These are phyloP conservation scores for Dothiorella sarmentorum DNA, from an alignment of 2,329 filamentous ascomycete species.

Conservation along the genomic window DNA sequence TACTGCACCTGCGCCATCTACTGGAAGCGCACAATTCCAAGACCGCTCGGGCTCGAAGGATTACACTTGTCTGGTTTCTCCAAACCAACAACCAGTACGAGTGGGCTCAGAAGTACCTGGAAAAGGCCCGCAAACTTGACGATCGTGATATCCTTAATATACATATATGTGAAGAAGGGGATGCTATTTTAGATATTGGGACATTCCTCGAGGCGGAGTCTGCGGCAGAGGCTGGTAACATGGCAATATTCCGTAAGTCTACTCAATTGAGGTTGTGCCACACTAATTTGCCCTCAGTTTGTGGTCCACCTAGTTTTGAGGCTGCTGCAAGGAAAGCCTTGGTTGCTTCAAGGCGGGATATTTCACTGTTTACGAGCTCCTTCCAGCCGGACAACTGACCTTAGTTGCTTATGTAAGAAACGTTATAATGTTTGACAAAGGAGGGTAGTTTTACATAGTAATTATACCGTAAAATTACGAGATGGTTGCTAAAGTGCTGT, in stretches of 20 bases:
- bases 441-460: no score
- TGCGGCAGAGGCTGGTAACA: not conserved
- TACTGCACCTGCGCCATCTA: constrained; percentile 18
- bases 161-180: not conserved
- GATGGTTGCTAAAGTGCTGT: no score
- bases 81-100: constrained; percentile 15
- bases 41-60: constrained; percentile 19
- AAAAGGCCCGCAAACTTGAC: not conserved
- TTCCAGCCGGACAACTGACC: constrained; percentile 20
- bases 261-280: no score
- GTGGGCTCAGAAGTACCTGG: constrained; percentile 15
- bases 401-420: not conserved
- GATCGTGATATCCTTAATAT: constrained; percentile 15
- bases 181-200: not conserved
- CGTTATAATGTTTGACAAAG: no score
- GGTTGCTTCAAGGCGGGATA: constrained; percentile 2
- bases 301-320: constrained; percentile 20
- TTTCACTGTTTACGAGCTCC: constrained; percentile 15
- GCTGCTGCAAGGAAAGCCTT: constrained; percentile 18
- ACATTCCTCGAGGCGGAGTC: constrained; percentile 17
- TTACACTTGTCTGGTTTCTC: constrained; percentile 20
- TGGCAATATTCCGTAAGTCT: constrained; percentile 20
- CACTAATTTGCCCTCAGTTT: constrained; percentile 16
- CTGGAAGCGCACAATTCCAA: constrained; percentile 18
- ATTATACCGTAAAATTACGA: no score